phyloP scores from a whole-genome alignment of 441 rosid species.

The Populus hybrid region DNA sequence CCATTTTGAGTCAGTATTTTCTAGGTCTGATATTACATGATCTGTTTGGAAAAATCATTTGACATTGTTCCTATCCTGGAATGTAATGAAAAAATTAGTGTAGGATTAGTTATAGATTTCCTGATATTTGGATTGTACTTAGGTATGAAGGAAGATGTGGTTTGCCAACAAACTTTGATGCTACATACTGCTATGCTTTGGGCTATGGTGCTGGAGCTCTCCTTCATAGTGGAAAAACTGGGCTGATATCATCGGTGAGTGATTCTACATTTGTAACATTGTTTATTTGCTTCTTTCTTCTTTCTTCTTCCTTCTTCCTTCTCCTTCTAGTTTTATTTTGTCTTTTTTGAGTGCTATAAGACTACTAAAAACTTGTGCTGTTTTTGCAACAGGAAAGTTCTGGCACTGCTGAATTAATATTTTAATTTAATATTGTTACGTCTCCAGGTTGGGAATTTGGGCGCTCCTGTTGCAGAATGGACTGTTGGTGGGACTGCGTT shows the following conservation, averaged over 20 bases:
- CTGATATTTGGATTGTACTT: not conserved
- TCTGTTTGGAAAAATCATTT: not conserved
- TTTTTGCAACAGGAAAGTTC: not conserved
- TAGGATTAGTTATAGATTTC: not conserved
- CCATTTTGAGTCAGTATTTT: not conserved
- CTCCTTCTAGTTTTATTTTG: not conserved
- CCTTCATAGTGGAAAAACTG: constrained; percentile 81
- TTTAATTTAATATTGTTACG: not conserved
- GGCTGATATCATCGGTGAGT: constrained; percentile 86
- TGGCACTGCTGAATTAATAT: not conserved
- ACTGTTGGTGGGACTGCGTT: constrained; percentile 88
- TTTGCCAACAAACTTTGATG: constrained; percentile 92
- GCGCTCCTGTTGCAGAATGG: constrained; percentile 82
- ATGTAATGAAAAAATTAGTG: not conserved
- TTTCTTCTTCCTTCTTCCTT: not conserved
- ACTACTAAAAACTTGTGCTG: not conserved
- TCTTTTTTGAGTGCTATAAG: not conserved
- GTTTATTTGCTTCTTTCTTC: not conserved
- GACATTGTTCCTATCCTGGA: not conserved
- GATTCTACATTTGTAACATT: constrained; percentile 1
- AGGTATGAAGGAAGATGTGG: constrained; percentile 99
- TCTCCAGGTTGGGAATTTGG: constrained; percentile 79
- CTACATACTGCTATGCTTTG: constrained; percentile 89
- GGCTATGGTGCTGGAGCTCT: constrained; percentile 90
- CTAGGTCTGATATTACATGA: not conserved